Conservation (phyloP, 2,329 filamentous ascomycete species). For the Neopestalotiopsis sp. region DNA sequence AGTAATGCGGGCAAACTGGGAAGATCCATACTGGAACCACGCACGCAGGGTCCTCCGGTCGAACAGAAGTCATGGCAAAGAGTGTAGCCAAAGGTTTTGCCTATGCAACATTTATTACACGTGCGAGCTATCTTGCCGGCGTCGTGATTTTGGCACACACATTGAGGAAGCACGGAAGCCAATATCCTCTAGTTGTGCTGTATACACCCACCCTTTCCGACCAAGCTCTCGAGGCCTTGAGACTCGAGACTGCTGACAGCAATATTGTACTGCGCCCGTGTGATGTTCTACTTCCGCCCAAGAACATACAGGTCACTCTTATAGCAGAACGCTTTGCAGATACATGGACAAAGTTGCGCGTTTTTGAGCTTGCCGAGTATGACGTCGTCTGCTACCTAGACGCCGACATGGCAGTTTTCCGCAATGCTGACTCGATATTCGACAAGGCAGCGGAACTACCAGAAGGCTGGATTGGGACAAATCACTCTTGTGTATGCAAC, state of each 20-base stretch:
- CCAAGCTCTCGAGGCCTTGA: conserved; percentile 44
- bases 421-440: conserved; percentile 51
- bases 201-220: conserved; percentile 49
- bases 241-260: conserved; percentile 43
- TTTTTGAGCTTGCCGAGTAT: conserved; percentile 49
- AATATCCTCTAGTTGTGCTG: conserved; percentile 53
- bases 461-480: conserved; percentile 48
- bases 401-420: conserved; percentile 54
- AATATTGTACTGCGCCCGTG: conserved; percentile 46
- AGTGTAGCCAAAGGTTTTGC: conserved; percentile 29
- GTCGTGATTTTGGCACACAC: conserved; percentile 55
- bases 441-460: conserved; percentile 38
- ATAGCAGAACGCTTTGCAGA: conserved; percentile 58
- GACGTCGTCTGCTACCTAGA: conserved; percentile 54
- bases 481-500: conserved; percentile 58
- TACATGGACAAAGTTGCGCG: conserved; percentile 60
- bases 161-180: conserved; percentile 47
- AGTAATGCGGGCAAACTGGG: not conserved
- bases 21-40: not conserved
- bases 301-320: conserved; percentile 38
- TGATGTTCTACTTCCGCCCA: conserved; percentile 43
- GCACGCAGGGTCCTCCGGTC: not conserved
- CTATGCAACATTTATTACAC: conserved; percentile 56
- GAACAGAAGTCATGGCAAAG: not conserved
- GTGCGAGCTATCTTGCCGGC: conserved; percentile 56